These are phyloP conservation scores for Rhodocollybia butyracea DNA, from an alignment of 768 basidiomycete genomes.

Conservation along the genomic window DNA sequence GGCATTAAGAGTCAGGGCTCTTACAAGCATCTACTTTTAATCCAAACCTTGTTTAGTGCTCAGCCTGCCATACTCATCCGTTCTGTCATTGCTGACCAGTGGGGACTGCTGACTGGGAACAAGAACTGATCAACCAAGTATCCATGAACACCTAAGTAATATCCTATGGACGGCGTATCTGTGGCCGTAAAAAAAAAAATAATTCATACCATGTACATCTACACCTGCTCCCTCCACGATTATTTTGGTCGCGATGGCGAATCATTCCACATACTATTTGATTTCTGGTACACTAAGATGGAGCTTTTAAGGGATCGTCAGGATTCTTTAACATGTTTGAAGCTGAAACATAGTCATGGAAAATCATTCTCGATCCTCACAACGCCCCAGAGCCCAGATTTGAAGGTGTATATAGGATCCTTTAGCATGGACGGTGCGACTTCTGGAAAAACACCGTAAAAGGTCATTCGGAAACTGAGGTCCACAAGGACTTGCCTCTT, in stretches of 20 bases:
- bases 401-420: constrained; percentile 37
- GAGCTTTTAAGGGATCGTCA: neutral
- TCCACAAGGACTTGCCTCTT: constrained; percentile 37
- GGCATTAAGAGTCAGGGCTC: no score
- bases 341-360: neutral
- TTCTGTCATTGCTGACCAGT: neutral
- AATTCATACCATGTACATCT: neutral
- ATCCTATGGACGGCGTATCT: no score
- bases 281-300: constrained; percentile 36
- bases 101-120: no score
- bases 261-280: constrained; percentile 32
- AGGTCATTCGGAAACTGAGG: constrained; percentile 10
- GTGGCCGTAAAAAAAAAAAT: no score
- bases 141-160: neutral
- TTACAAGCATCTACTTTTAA: neutral
- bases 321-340: neutral
- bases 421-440: constrained; percentile 37
- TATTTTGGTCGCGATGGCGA: constrained; percentile 37
- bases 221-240: constrained; percentile 14
- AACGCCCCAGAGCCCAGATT: constrained; percentile 41
- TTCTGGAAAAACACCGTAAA: constrained; percentile 20
- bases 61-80: neutral
- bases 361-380: constrained; percentile 10
- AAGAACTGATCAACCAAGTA: neutral
- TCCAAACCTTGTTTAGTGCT: neutral